These are phyloP conservation scores for Suillus decipiens DNA, from an alignment of 768 basidiomycete species.

Conservation along the genomic window DNA sequence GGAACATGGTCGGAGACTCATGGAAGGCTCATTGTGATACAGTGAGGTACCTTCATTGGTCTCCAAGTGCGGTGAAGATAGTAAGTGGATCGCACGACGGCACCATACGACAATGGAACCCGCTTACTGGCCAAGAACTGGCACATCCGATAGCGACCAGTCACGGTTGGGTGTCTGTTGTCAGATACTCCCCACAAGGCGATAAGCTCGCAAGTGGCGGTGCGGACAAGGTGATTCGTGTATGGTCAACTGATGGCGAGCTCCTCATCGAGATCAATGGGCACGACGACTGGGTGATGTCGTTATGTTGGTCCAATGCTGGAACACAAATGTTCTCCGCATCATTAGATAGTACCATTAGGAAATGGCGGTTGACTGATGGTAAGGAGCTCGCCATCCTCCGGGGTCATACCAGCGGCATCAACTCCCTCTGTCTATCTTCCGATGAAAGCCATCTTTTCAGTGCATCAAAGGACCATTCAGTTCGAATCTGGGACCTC, in stretches of 20 bases:
- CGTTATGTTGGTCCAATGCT: background rate
- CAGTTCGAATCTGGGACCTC: constrained; percentile 1
- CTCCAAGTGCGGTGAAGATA: constrained; percentile 14
- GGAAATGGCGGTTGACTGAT: background rate
- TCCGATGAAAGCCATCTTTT: background rate
- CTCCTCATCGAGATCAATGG: background rate
- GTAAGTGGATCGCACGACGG: constrained; percentile 15
- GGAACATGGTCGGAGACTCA: background rate
- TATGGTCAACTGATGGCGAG: background rate
- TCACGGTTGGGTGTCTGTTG: background rate
- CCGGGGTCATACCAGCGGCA: background rate
- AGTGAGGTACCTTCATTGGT: constrained; percentile 14
- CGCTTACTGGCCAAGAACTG: background rate
- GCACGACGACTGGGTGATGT: background rate
- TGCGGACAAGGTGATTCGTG: background rate
- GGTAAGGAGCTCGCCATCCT: background rate
- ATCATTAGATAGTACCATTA: background rate
- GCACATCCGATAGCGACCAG: background rate
- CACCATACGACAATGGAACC: constrained; percentile 18
- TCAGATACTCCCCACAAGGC: background rate
- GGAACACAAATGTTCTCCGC: background rate
- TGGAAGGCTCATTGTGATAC: constrained; percentile 3
- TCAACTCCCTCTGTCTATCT: background rate
- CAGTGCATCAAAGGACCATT: background rate
- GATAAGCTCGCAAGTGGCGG: background rate